Evolutionary conservation across 345 rosid species (phyloP).

Genomic region (Eucalyptus curtisii): DNA sequence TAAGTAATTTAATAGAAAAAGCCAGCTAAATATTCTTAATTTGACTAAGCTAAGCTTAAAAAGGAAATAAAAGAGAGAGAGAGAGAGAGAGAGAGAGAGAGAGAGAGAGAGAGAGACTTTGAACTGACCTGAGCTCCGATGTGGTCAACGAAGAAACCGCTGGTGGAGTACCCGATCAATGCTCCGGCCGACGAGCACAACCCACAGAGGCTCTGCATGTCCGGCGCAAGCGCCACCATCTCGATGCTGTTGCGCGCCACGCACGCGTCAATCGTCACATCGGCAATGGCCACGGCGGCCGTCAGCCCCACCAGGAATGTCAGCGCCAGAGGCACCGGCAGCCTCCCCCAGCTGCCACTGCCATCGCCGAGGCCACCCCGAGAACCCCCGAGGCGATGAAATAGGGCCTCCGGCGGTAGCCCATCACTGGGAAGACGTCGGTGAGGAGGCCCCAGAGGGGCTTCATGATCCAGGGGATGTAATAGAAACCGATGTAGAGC

Average conservation of each 20-base stretch:
- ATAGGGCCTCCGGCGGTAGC: conserved; percentile 64
- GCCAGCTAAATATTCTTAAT: background rate
- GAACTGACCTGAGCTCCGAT: conserved; percentile 61
- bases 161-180: conserved; percentile 49
- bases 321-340: conserved; percentile 46
- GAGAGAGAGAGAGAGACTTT: too few species aligned
- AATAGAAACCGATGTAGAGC: conserved; percentile 59
- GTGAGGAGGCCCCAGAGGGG: conserved; percentile 79
- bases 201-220: conserved; percentile 78
- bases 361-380: conserved; percentile 40
- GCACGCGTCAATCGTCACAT: conserved; percentile 82
- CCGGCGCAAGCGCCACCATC: conserved; percentile 48
- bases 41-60: background rate
- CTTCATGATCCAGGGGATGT: conserved; percentile 74
- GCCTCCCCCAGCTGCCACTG: conserved; percentile 23
- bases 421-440: conserved; percentile 58
- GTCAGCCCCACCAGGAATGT: conserved; percentile 51
- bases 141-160: conserved; percentile 62
- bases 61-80: background rate
- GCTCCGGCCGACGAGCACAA: conserved; percentile 78
- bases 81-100: too few species aligned
- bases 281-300: conserved; percentile 71
- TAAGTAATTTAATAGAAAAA: background rate
- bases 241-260: conserved; percentile 64
- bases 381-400: conserved; percentile 55